A percentile compares a stretch with the other conserved stretches of the same genome.
Conservation (phyloP, 176 grass and related monocot species). For the Otatea glauca region DNA sequence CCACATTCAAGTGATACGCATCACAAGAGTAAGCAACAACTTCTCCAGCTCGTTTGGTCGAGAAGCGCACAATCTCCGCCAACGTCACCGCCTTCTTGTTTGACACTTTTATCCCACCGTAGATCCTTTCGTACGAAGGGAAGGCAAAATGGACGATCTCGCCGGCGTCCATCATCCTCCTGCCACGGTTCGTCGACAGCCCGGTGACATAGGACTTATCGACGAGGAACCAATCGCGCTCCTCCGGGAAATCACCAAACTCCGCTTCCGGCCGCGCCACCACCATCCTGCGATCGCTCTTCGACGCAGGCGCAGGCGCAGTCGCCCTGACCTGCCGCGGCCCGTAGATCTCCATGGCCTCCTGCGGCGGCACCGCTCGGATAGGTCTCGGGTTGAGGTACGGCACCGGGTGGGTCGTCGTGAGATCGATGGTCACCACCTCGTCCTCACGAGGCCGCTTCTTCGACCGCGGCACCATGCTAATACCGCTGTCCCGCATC, state of each 20-base stretch:
- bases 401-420: slow-evolving; percentile 55
- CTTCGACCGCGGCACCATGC: slow-evolving; percentile 39
- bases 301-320: slow-evolving; percentile 23
- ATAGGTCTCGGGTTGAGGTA: slow-evolving; percentile 83
- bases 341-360: slow-evolving; percentile 18
- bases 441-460: slow-evolving; percentile 39
- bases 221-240: slow-evolving; percentile 75
- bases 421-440: slow-evolving; percentile 27
- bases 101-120: slow-evolving; percentile 45
- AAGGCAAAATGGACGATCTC: slow-evolving; percentile 87
- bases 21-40: slow-evolving; percentile 38
- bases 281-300: slow-evolving; percentile 48
- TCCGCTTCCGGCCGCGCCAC: slow-evolving; percentile 61
- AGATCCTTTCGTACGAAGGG: slow-evolving; percentile 50
- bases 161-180: slow-evolving; percentile 55
- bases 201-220: slow-evolving; percentile 69
- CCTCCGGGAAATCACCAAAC: slow-evolving; percentile 69
- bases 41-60: slow-evolving; percentile 85
- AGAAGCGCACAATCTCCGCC: slow-evolving; percentile 81
- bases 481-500: slow-evolving; percentile 27
- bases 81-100: slow-evolving; percentile 53
- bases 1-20: not conserved
- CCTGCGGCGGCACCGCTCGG: slow-evolving; percentile 46
- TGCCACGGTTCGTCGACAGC: slow-evolving; percentile 77
- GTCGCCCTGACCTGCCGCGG: not conserved